Evolutionary conservation across 768 basidiomycete species (phyloP).

Genomic region (Tulasnella calospora): DNA sequence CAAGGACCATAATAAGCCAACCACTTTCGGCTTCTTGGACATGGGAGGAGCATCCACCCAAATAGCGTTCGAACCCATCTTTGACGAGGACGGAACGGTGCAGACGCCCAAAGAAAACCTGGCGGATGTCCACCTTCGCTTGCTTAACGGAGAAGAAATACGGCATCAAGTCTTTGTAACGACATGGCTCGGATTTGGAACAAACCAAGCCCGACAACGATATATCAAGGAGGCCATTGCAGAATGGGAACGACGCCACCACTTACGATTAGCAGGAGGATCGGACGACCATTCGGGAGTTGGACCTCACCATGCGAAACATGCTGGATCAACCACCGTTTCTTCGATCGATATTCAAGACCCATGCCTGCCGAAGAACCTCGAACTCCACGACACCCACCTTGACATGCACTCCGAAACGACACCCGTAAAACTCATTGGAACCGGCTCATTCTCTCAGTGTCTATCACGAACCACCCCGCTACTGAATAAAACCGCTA

Average conservation of each 20-base stretch:
- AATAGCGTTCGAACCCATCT: constrained; percentile 89
- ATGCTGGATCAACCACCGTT: constrained; percentile 10
- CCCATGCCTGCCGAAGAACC: constrained; percentile 81
- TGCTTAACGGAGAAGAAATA: constrained; percentile 81
- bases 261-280: neutral
- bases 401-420: constrained; percentile 41
- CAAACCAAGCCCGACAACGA: constrained; percentile 91
- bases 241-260: constrained; percentile 48
- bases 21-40: constrained; percentile 95
- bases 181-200: constrained; percentile 97
- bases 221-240: constrained; percentile 70
- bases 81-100: constrained; percentile 42
- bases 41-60: constrained; percentile 99
- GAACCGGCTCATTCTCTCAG: constrained; percentile 85
- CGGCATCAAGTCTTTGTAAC: constrained; percentile 93
- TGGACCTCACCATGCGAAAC: constrained; percentile 24
- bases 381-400: constrained; percentile 50
- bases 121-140: constrained; percentile 71
- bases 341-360: constrained; percentile 52
- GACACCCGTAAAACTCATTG: constrained; percentile 56
- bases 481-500: constrained; percentile 75
- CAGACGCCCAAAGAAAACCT: constrained; percentile 53
- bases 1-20: constrained; percentile 46
- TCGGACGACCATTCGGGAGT: neutral
- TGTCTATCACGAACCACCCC: constrained; percentile 70